phyloP scores from a whole-genome alignment of 2,329 filamentous ascomycete species.

The Apiospora hydei region DNA sequence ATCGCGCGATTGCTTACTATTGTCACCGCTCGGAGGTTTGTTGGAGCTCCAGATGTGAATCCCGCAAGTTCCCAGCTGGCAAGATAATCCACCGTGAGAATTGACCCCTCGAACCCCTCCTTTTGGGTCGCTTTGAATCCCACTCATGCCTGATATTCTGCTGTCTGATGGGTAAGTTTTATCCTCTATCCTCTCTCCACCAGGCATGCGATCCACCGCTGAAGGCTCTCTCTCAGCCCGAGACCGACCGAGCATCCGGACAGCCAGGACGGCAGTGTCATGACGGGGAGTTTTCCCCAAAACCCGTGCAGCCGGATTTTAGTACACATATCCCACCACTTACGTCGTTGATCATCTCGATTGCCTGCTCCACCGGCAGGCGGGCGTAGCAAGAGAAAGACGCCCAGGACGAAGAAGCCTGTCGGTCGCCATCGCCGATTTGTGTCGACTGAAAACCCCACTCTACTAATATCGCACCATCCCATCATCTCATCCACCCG shows the following conservation, averaged over 20 bases:
- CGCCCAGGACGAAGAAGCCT: background rate
- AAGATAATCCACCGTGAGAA: background rate
- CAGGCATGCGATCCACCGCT: no score
- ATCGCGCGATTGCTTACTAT: background rate
- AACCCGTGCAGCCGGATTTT: background rate
- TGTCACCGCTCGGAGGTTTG: background rate
- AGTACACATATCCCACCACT: background rate
- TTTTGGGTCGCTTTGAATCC: background rate
- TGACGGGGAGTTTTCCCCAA: background rate
- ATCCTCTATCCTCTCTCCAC: no score
- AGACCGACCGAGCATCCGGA: background rate
- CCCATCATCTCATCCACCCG: no score
- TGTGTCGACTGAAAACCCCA: background rate
- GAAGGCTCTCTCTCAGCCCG: no score
- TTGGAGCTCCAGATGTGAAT: background rate
- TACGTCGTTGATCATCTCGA: background rate
- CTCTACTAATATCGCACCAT: no score
- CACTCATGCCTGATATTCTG: background rate
- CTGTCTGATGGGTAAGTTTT: no score
- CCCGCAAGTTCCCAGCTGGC: background rate
- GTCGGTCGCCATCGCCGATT: constrained; percentile 7
- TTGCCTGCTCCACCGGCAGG: background rate
- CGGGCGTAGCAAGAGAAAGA: background rate
- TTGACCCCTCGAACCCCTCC: constrained; percentile 5
- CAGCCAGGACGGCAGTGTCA: background rate